A percentile compares a stretch with the other conserved stretches of the same genome.
These are phyloP conservation scores for Lactarius hatsudake DNA, from an alignment of 768 basidiomycete genomes.

Conservation along the genomic window DNA sequence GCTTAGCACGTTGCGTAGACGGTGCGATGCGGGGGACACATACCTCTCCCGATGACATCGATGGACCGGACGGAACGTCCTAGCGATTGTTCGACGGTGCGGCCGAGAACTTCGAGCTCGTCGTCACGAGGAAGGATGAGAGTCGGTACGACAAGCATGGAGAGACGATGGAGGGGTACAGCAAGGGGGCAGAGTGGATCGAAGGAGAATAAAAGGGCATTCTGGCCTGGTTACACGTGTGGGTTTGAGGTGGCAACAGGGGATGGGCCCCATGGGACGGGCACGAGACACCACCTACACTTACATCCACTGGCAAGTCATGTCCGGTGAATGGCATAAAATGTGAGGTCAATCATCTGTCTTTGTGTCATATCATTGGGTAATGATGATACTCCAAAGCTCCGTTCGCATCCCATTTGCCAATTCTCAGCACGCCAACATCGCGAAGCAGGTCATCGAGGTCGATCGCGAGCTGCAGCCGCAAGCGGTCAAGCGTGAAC, in stretches of 20 bases:
- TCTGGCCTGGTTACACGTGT: slow-evolving; percentile 1
- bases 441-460: slow-evolving; percentile 80
- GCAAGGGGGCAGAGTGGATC: slow-evolving; percentile 4
- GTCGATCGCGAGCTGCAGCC: slow-evolving; percentile 86
- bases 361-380: background rate
- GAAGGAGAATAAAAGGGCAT: background rate
- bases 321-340: slow-evolving; percentile 47
- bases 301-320: slow-evolving; percentile 17
- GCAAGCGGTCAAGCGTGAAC: slow-evolving; percentile 69
- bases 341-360: slow-evolving; percentile 41
- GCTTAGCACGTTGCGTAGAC: background rate
- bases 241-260: background rate
- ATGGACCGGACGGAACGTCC: slow-evolving; percentile 26
- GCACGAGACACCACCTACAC: background rate
- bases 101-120: slow-evolving; percentile 28
- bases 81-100: slow-evolving; percentile 24
- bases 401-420: slow-evolving; percentile 75
- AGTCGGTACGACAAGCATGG: slow-evolving; percentile 18
- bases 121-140: slow-evolving; percentile 19
- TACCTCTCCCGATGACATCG: slow-evolving; percentile 31
- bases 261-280: background rate
- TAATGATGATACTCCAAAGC: slow-evolving; percentile 2
- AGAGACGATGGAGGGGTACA: background rate
- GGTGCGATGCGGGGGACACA: background rate
- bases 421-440: slow-evolving; percentile 67